Evolutionary conservation across 176 grass and related monocot genomes (phyloP).

Genomic region (Hordeum vulgare): DNA sequence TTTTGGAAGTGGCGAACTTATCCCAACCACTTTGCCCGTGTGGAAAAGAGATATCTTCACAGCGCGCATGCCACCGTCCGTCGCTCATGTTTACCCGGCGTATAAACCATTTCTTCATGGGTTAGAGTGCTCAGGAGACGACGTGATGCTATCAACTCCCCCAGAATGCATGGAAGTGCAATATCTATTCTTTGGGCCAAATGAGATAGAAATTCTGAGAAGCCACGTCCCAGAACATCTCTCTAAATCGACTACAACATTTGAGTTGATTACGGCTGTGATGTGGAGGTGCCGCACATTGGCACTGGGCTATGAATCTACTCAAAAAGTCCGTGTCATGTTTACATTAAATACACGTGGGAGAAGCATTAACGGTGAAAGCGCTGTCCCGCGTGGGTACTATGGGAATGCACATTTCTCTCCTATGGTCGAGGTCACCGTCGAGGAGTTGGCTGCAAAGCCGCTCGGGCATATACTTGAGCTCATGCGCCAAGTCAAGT

Average conservation of each 20-base stretch:
- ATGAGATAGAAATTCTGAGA: neutral
- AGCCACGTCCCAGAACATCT: neutral
- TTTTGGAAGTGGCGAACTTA: neutral
- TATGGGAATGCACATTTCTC: slow-evolving; percentile 9
- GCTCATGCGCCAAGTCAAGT: neutral
- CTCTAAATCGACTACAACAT: neutral
- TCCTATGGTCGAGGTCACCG: neutral
- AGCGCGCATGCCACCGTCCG: neutral
- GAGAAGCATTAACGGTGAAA: neutral
- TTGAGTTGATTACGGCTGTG: neutral
- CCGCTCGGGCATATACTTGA: neutral
- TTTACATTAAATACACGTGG: neutral
- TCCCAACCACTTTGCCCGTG: neutral
- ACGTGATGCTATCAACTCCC: neutral
- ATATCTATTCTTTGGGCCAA: neutral
- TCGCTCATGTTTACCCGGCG: neutral
- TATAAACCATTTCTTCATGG: neutral
- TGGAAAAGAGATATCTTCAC: slow-evolving; percentile 6
- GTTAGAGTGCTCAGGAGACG: neutral
- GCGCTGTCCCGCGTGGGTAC: neutral
- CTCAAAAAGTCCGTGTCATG: neutral
- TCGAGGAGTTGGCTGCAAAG: neutral
- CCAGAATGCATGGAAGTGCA: neutral
- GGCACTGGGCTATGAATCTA: neutral
- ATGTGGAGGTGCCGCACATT: neutral